Base-by-base conservation (phyloP, 768 basidiomycete species). In the Suillus lakei region DNA sequence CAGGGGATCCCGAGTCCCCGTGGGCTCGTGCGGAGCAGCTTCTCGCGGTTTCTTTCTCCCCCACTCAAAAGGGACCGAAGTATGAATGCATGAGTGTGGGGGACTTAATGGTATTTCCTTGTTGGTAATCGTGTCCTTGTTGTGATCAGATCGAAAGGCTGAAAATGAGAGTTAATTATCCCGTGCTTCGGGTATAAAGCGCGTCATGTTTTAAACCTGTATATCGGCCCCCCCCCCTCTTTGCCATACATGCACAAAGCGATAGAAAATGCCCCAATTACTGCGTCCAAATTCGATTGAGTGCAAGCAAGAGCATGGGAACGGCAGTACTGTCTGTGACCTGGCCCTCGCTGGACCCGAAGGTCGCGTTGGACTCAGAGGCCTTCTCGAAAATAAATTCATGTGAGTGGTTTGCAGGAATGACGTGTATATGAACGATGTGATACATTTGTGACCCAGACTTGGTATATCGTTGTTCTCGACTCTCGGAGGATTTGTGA, bases 381-480 rank as follows among this genome's bases (percentile, higher is more conserved):
- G 72, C 16, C 65, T 77, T 32, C 72, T 76, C 59, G 69, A 76
- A 8, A 76, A 76, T 51, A 41, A n/a, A 34, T 71, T 67, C 44
- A 66, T 76, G 75, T 77, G 67, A 70, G 74, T 59, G 41, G 12
- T 3, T 36, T 39, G 28, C 18, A 48, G 13, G 23, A 34, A 16
- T 44, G 18, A 9, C 10, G 10, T 32, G 4, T 10, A 38, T 48
- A 16, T 5, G 2, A 43, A 39, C 0, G 26, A 67, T 55, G 61
- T 67, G 48, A 66, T 59, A 15, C 13, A 59, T 32, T 34, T 28
- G 23, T 43, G 44, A 6, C 30, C 12, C 48, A 76, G 75, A 62
- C 70, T 77, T 64, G 73, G 75, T 28, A 66, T 77, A 66, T 74
- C 75, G 6, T 73, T 68, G 46, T 77, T 76, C 61, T 76, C 76